phyloP scores from a whole-genome alignment of 129 eudicot genomes.

The Mikania micrantha region DNA sequence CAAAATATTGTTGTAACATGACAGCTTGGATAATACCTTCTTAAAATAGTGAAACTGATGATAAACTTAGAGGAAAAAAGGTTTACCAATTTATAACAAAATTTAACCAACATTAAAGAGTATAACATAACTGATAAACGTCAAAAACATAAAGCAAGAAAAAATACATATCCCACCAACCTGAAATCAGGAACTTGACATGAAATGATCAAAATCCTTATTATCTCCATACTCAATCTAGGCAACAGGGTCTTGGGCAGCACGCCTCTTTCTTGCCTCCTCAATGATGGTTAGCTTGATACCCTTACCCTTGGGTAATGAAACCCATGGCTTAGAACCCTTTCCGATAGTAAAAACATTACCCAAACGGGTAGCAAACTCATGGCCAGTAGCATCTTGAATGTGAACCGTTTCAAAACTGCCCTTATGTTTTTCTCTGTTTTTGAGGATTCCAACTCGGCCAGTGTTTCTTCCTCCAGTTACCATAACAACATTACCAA shows the following conservation, averaged over 20 bases:
- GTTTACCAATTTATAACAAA: background rate
- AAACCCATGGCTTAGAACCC: conserved; percentile 66
- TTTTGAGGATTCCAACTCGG: conserved; percentile 52
- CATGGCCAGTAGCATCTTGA: conserved; percentile 49
- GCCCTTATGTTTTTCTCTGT: conserved; percentile 58
- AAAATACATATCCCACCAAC: conserved; percentile 3
- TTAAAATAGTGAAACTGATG: background rate
- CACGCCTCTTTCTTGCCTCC: conserved; percentile 49
- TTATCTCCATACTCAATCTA: background rate
- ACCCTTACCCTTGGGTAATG: conserved; percentile 64
- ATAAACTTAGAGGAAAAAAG: background rate
- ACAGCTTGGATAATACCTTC: no score
- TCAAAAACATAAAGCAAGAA: conserved; percentile 8
- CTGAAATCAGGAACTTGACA: conserved; percentile 1
- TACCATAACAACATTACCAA: conserved; percentile 64
- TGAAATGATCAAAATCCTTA: background rate
- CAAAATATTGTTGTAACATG: no score
- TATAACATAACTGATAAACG: background rate
- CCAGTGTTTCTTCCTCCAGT: conserved; percentile 63
- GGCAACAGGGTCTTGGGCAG: conserved; percentile 27
- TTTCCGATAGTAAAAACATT: conserved; percentile 51
- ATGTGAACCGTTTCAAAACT: conserved; percentile 51
- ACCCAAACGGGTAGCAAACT: conserved; percentile 51
- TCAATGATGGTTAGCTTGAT: conserved; percentile 53
- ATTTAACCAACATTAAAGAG: background rate